A percentile compares a stretch with the other conserved stretches of the same genome.
These are phyloP conservation scores for Fusarium clavum DNA, from an alignment of 2,329 filamentous ascomycete genomes.

Conservation along the genomic window DNA sequence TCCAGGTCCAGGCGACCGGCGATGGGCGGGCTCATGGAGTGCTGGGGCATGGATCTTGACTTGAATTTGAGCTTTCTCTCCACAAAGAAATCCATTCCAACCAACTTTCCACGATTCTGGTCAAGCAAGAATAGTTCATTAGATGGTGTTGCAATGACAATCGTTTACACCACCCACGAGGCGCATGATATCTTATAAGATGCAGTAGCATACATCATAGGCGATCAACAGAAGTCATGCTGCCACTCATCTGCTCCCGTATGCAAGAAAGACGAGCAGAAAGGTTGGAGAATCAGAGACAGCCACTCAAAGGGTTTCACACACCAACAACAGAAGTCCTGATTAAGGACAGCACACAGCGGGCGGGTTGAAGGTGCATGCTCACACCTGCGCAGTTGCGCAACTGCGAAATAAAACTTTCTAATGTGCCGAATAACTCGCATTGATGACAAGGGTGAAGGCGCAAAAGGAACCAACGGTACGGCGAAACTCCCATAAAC, in stretches of 20 bases:
- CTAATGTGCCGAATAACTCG: conserved; percentile 42
- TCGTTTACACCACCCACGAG: conserved; percentile 17
- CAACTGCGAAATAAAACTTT: conserved; percentile 29
- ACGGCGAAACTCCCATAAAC: conserved; percentile 23
- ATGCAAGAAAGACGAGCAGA: conserved; percentile 41
- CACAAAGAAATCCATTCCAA: conserved; percentile 26
- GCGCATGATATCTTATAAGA: conserved; percentile 25
- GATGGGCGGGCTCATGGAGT: conserved; percentile 29
- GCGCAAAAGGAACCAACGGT: conserved; percentile 27
- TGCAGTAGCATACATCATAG: conserved; percentile 32
- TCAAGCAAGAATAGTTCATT: conserved; percentile 6
- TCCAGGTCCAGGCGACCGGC: conserved; percentile 34
- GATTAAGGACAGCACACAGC: conserved; percentile 30
- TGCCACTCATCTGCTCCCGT: conserved; percentile 33
- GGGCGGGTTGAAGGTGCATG: conserved; percentile 39
- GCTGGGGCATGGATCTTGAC: conserved; percentile 31
- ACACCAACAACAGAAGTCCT: conserved; percentile 6
- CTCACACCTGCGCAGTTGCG: conserved; percentile 11
- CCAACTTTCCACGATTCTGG: conserved; percentile 18
- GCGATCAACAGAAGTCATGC: conserved; percentile 24
- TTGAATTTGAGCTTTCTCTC: conserved; percentile 30
- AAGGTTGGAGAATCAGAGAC: conserved; percentile 21
- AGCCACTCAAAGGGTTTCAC: conserved; percentile 36
- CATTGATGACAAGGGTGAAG: conserved; percentile 32
- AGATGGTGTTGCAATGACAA: conserved; percentile 7